These are phyloP conservation scores for Acrocalymma vagum DNA, from an alignment of 2,329 filamentous ascomycete species.

Conservation along the genomic window DNA sequence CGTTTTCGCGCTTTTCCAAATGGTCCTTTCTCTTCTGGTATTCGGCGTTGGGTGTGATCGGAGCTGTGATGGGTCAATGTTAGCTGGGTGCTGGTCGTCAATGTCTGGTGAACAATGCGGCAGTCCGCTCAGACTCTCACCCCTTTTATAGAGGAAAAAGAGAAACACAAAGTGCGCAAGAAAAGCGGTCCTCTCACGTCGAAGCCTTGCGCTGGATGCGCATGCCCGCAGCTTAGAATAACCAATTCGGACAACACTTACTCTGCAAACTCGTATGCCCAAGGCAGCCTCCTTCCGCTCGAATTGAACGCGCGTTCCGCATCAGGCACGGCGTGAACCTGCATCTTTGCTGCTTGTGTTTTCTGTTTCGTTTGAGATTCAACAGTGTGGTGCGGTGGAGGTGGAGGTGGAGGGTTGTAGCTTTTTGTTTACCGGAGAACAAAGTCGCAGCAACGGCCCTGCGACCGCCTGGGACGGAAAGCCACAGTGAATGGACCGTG, in stretches of 20 bases:
- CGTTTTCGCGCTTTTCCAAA: constrained; percentile 64
- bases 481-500: constrained; percentile 36
- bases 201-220: too few relatives aligned
- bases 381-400: constrained; percentile 8
- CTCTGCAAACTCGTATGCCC: constrained; percentile 70
- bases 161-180: too few relatives aligned
- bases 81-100: too few relatives aligned
- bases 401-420: constrained; percentile 7
- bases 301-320: constrained; percentile 68
- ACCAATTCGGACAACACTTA: constrained; percentile 55
- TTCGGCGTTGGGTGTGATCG: constrained; percentile 59
- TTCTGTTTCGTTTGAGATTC: constrained; percentile 11
- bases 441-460: constrained; percentile 18
- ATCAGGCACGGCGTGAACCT: constrained; percentile 71
- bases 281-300: constrained; percentile 67
- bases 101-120: too few relatives aligned
- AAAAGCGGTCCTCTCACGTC: too few relatives aligned
- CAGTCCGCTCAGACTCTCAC: too few relatives aligned
- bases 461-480: constrained; percentile 23
- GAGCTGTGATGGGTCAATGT: constrained; percentile 29
- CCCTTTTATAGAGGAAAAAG: too few relatives aligned
- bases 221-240: too few relatives aligned
- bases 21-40: constrained; percentile 68
- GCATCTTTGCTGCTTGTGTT: constrained; percentile 55
- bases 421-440: constrained; percentile 38